Conservation (phyloP, 108 stramenopile genomes). For the Mayamaea pseudoterrestris region DNA sequence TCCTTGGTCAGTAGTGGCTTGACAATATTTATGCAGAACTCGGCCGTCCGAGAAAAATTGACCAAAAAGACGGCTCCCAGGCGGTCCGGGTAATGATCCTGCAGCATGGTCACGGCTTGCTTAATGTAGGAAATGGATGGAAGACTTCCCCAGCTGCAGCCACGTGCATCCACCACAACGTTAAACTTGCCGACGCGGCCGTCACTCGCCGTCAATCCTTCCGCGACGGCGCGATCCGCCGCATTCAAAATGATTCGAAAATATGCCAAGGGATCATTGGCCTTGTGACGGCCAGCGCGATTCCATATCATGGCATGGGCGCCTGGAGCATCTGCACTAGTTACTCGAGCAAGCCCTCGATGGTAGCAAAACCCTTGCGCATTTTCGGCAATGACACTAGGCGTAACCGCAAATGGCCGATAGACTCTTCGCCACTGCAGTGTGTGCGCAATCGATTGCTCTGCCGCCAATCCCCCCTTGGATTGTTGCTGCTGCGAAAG, state of each 20-base stretch:
- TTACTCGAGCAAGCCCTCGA: conserved; percentile 27
- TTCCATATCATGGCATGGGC: conserved; percentile 49
- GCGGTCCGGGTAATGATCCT: conserved; percentile 71
- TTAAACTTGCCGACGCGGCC: conserved; percentile 61
- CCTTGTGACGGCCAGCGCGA: conserved; percentile 25
- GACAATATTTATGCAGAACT: conserved; percentile 49
- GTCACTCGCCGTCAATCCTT: conserved; percentile 25
- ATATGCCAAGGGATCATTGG: conserved; percentile 22
- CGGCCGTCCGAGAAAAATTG: conserved; percentile 36
- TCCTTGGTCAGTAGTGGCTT: conserved; percentile 51
- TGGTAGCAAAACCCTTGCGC: conserved; percentile 38
- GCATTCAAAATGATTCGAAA: conserved; percentile 32
- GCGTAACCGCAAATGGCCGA: conserved; percentile 49
- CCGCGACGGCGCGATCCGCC: conserved; percentile 43
- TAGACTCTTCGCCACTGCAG: conserved; percentile 62
- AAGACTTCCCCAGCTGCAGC: conserved; percentile 20
- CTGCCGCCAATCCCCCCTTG: conserved; percentile 38
- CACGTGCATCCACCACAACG: conserved; percentile 41
- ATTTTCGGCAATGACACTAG: conserved; percentile 35
- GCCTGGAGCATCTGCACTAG: conserved; percentile 7
- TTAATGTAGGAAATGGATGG: conserved; percentile 37
- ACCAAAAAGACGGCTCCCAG: conserved; percentile 43
- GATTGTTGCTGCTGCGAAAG: no score
- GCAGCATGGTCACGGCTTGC: conserved; percentile 36
- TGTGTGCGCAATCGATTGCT: conserved; percentile 43